Conservation (phyloP, 345 rosid species). For the Draba incana region DNA sequence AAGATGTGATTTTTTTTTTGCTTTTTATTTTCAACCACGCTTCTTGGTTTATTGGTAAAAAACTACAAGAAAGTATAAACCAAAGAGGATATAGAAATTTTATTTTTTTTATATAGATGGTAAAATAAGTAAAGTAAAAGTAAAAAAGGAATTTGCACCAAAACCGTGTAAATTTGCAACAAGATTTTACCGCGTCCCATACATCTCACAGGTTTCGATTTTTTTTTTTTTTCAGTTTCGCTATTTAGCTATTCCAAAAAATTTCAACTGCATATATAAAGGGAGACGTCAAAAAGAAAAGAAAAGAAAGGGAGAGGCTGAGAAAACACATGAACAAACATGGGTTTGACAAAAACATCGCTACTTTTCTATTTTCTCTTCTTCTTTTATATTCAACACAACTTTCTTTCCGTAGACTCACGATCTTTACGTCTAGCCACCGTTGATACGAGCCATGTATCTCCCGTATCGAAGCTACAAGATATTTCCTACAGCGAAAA, state of each 20-base stretch:
- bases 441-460: not conserved
- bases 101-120: no score
- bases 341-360: constrained; percentile 13
- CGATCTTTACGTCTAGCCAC: constrained; percentile 10
- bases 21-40: no score
- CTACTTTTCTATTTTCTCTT: constrained; percentile 8
- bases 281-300: constrained; percentile 8
- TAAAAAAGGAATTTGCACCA: no score
- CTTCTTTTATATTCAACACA: not conserved
- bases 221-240: not conserved
- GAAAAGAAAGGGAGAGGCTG: not conserved
- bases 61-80: not conserved
- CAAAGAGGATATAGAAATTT: not conserved
- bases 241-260: not conserved
- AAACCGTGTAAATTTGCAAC: not conserved
- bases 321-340: not conserved
- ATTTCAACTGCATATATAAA: not conserved
- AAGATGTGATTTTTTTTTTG: not conserved
- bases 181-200: not conserved
- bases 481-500: not conserved
- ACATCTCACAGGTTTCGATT: not conserved
- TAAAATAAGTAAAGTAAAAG: no score
- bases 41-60: not conserved
- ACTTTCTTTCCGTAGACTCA: constrained; percentile 12
- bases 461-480: constrained; percentile 10